Evolutionary conservation across 2,329 filamentous ascomycete species (phyloP), one percentile per base, ranked within the genome.

Genomic region (Colletotrichum liaoningense): DNA sequence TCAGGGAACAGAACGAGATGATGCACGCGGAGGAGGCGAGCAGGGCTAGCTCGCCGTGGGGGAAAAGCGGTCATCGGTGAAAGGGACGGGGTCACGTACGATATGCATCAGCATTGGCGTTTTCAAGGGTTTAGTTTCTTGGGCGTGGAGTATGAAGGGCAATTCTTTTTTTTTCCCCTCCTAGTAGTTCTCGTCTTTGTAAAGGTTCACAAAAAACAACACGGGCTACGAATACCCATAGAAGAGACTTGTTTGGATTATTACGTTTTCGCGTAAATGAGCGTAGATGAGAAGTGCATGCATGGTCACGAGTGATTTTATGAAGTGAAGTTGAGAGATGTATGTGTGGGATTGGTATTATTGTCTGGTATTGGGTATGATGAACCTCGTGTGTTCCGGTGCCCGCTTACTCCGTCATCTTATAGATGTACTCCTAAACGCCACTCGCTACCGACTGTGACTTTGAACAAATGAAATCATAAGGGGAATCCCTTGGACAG

Each of bases 1-100:
- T 85, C 77, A 80, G 79, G 66, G 81, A 83, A 65, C 86, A 88
- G 77, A 86, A 83, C 49, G 82, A 84, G 67, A 81, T 80, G 54
- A 74, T 88, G 73, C 82, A 83, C 66, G 83, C 80, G 71, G 82
- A 81, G 73, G 82, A 84, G 68, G 70, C 75, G 52, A 84, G 80
- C 63, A 79, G 81, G 70, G 79, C 74, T 6, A 80, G 79, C 33
- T 81, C 83, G 46, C 81, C 82, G 12, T 82, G 82, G 80, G 80
- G 80, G 46, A 79, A 81, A 63, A 59, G 52, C 46, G 38, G 62
- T 11, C 30, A 60, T 12, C 30, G 64, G 28, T 72, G 58, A 72
- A 49, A 60, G 28, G 52, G 22, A 42, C 14, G 62, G 52, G 35
- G 28, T n/a, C 14, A 46, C 30, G 54, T 30, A 24, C 30, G 66